These are phyloP conservation scores for Arthroderma sp. DNA, from an alignment of 2,329 filamentous ascomycete species.

Conservation along the genomic window DNA sequence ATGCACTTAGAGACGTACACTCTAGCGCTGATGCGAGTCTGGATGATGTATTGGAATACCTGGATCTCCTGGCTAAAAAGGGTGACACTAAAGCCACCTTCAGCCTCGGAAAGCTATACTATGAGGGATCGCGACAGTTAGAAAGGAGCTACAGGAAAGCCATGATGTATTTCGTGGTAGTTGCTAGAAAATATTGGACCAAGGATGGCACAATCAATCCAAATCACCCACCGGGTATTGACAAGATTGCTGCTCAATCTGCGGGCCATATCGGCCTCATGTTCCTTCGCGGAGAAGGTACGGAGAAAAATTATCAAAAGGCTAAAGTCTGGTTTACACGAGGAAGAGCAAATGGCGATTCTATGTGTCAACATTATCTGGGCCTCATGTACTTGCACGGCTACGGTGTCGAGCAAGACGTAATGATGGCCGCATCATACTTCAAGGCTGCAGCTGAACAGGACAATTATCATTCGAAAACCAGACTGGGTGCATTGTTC, in stretches of 20 bases:
- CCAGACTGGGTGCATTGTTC: slow-evolving; percentile 70
- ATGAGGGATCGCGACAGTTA: slow-evolving; percentile 69
- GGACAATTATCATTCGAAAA: slow-evolving; percentile 67
- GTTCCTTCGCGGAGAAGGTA: slow-evolving; percentile 77
- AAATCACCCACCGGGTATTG: slow-evolving; percentile 56
- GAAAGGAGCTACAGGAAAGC: slow-evolving; percentile 62
- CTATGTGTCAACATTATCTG: slow-evolving; percentile 72
- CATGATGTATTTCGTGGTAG: slow-evolving; percentile 66
- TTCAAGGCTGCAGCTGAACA: slow-evolving; percentile 72
- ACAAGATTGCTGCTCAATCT: slow-evolving; percentile 69
- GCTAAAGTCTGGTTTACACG: slow-evolving; percentile 75
- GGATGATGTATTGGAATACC: slow-evolving; percentile 87
- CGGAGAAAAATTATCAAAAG: slow-evolving; percentile 62
- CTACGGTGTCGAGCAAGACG: slow-evolving; percentile 57
- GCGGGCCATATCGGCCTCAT: slow-evolving; percentile 81
- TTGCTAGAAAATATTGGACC: slow-evolving; percentile 71
- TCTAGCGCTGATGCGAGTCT: slow-evolving; percentile 77
- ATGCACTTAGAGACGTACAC: slow-evolving; percentile 61
- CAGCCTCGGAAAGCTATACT: slow-evolving; percentile 73
- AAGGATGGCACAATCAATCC: slow-evolving; percentile 63
- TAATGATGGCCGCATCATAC: slow-evolving; percentile 58
- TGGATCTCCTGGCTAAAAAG: slow-evolving; percentile 80
- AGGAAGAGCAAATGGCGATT: slow-evolving; percentile 61
- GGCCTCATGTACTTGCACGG: slow-evolving; percentile 76
- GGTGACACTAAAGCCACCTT: slow-evolving; percentile 80